Evolutionary conservation across 768 basidiomycete species (phyloP).

Genomic region (Rhodotorula graminis): DNA sequence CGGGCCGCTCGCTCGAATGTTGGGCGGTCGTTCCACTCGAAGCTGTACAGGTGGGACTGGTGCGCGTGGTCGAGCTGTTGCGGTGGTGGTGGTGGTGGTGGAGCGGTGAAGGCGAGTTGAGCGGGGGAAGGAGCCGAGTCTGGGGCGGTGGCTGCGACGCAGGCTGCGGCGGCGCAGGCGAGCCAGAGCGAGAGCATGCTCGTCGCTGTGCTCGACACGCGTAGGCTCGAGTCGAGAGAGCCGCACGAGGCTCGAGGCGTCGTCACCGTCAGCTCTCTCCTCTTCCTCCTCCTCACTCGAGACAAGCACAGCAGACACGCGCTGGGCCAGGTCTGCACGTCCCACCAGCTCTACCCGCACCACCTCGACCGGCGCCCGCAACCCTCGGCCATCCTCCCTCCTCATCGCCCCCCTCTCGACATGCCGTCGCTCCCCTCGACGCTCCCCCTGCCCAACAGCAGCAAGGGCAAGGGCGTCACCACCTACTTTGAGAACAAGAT

Average conservation of each 20-base stretch:
- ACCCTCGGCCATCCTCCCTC: background rate
- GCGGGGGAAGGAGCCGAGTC: background rate
- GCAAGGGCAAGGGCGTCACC: conserved; percentile 27
- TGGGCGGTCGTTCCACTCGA: background rate
- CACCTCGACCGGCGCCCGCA: background rate
- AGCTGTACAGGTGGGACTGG: background rate
- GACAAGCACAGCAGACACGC: background rate
- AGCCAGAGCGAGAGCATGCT: background rate
- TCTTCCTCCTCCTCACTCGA: too few species aligned
- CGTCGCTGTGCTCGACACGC: too few species aligned
- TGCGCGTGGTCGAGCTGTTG: background rate
- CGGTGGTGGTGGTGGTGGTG: background rate
- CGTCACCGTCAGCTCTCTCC: background rate
- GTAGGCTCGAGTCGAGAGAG: too few species aligned
- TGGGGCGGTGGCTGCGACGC: background rate
- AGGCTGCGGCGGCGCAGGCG: background rate
- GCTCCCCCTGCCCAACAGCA: background rate
- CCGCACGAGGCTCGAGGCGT: too few species aligned
- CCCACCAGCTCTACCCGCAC: too few species aligned
- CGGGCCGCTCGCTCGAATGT: background rate
- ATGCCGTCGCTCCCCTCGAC: conserved; percentile 22
- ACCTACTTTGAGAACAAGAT: conserved; percentile 96
- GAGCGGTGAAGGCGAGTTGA: conserved; percentile 1
- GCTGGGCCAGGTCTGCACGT: background rate
- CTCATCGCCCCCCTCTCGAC: background rate